Conservation (phyloP, 2,329 filamentous ascomycete genomes). For the Fusarium mangiferae region DNA sequence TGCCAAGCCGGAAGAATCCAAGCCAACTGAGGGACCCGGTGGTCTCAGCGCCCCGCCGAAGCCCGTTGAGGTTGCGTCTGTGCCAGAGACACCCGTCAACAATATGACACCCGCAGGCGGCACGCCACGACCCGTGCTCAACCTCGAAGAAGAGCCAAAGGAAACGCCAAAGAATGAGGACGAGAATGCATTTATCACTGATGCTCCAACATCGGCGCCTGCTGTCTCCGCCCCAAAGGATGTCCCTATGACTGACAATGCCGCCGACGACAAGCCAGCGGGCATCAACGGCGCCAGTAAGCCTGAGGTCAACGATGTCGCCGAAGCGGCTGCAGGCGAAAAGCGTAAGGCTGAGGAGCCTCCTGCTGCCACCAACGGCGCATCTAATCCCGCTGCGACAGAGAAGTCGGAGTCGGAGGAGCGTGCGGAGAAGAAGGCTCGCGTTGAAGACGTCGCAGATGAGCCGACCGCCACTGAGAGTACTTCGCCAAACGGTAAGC, state of each 20-base stretch:
- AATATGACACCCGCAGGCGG: conserved; percentile 49
- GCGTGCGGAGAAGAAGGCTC: conserved; percentile 54
- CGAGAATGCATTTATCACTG: conserved; percentile 41
- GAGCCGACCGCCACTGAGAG: conserved; percentile 29
- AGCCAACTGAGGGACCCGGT: conserved; percentile 25
- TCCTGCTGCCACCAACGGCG: conserved; percentile 36
- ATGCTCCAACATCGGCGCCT: conserved; percentile 37
- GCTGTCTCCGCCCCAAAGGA: conserved; percentile 36
- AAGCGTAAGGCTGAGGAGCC: conserved; percentile 56
- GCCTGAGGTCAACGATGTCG: conserved; percentile 26
- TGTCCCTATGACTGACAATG: conserved; percentile 24
- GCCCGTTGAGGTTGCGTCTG: conserved; percentile 51
- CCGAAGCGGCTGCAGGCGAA: conserved; percentile 40
- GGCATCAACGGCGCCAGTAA: conserved; percentile 36
- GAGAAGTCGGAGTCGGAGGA: conserved; percentile 45
- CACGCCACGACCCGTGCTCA: conserved; percentile 50
- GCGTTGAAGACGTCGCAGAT: conserved; percentile 49
- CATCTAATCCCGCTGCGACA: conserved; percentile 1
- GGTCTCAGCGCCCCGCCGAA: conserved; percentile 42
- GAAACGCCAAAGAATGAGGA: conserved; percentile 40
- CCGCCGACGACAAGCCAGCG: conserved; percentile 17
- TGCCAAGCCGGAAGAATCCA: conserved; percentile 36
- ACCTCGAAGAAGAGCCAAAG: conserved; percentile 46
- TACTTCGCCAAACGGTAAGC: conserved; percentile 43
- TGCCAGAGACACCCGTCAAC: conserved; percentile 51